Evolutionary conservation across 176 grass and related monocot species (phyloP).

Genomic region (Musa acuminata): DNA sequence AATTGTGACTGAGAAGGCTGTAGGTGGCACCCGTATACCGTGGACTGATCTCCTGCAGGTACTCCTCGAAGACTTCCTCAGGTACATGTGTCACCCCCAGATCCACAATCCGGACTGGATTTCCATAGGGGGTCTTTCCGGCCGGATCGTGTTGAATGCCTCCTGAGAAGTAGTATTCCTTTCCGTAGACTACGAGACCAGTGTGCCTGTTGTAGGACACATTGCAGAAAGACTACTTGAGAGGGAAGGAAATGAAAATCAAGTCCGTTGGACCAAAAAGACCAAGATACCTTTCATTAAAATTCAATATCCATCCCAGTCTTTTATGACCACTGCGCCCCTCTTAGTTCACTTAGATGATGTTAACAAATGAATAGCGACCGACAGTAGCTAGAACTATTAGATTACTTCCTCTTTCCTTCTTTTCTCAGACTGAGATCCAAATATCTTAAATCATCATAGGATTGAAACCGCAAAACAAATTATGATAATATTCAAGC

Average conservation of each 20-base stretch:
- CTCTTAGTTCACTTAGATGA: too few species aligned
- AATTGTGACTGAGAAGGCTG: constrained; percentile 67
- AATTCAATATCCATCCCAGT: too few species aligned
- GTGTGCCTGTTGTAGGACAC: constrained; percentile 49
- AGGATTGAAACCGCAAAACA: too few species aligned
- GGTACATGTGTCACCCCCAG: constrained; percentile 54
- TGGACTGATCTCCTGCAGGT: constrained; percentile 54
- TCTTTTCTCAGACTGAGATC: too few species aligned
- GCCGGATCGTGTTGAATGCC: constrained; percentile 60
- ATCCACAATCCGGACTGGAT: constrained; percentile 39
- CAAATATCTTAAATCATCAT: too few species aligned
- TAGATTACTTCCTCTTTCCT: too few species aligned
- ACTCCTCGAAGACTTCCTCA: constrained; percentile 52
- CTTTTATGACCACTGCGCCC: too few species aligned
- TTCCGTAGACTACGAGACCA: constrained; percentile 64
- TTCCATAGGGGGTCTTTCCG: constrained; percentile 57
- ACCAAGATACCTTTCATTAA: background rate
- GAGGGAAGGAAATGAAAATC: background rate
- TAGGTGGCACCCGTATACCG: constrained; percentile 51
- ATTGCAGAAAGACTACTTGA: background rate
- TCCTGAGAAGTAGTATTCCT: constrained; percentile 66
- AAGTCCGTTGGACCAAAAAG: background rate
- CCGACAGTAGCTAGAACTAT: too few species aligned
- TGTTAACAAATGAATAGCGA: too few species aligned
- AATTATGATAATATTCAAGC: too few species aligned